phyloP scores from a whole-genome alignment of 2,329 filamentous ascomycete species.

The Pyrenochaeta sp. region DNA sequence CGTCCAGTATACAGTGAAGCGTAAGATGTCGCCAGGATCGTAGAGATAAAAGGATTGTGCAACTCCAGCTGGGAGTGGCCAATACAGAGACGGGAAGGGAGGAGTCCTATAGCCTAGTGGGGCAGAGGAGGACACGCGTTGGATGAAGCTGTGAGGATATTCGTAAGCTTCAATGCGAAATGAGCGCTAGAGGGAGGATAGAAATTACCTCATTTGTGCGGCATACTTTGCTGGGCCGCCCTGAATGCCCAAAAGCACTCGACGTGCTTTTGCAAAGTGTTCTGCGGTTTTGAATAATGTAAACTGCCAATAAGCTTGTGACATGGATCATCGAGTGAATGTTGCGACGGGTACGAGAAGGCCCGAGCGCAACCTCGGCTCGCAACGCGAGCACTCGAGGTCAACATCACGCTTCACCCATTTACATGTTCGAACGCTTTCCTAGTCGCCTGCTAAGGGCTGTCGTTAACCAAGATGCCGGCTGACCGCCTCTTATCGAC shows the following conservation, averaged over 20 bases:
- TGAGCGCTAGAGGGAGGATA: neutral
- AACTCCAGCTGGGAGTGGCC: constrained; percentile 68
- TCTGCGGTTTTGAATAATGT: neutral
- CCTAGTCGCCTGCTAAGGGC: constrained; percentile 4
- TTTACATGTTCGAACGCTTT: constrained; percentile 7
- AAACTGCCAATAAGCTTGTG: constrained; percentile 7
- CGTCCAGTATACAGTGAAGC: constrained; percentile 88
- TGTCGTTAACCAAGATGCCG: constrained; percentile 61
- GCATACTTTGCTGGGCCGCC: constrained; percentile 26
- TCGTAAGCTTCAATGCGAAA: neutral
- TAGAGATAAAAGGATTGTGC: constrained; percentile 73
- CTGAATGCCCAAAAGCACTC: neutral
- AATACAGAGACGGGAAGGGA: constrained; percentile 82
- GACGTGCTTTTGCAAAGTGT: neutral
- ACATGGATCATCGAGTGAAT: constrained; percentile 22
- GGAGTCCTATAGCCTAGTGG: constrained; percentile 72
- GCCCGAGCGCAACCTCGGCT: constrained; percentile 41
- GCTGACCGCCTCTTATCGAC: constrained; percentile 72
- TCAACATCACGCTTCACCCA: constrained; percentile 19
- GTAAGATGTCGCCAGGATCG: constrained; percentile 80
- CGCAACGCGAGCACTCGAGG: constrained; percentile 14
- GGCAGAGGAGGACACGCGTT: constrained; percentile 55
- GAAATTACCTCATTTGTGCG: constrained; percentile 42
- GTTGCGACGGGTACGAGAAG: constrained; percentile 17
- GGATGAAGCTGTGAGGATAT: constrained; percentile 51